Evolutionary conservation across 495 filamentous ascomycete species (phyloP), one percentile per base, ranked within the genome.

Genomic region (Elasticomyces elasticus): DNA sequence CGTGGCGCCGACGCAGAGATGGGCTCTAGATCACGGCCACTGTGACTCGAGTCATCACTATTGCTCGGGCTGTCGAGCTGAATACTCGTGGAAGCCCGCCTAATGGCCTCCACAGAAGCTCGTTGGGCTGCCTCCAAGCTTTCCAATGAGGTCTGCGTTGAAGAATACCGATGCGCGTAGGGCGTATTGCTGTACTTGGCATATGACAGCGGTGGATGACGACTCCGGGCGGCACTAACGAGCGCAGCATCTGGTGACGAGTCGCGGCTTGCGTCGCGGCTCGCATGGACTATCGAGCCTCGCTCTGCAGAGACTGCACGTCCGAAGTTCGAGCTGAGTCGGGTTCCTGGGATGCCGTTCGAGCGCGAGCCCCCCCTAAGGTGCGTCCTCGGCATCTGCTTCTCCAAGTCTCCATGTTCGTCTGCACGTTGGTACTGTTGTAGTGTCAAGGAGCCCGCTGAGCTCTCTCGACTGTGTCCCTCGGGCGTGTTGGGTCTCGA

Each of bases 401-500:
- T 51, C 45, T 55, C 51, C 40, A 55, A 4, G 35, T 50, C 56
- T 5, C 26, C 23, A 10, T 52, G 17, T 6, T 23, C 17, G 33
- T 19, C 27, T 9, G 23, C 23, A 10, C 44, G 47, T 23, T 31
- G 58, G 51, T 40, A 56, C 60, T 53, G 52, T 61, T 35, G 62
- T 53, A 24, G 63, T 62, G 11, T 51, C 52, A 45, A 43, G 1
- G 49, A 60, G 0, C 45, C 53, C 35, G 13, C 59, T 54, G 23
- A 66, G 53, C 31, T 62, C 22, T 53, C 54, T 20, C 64, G 64
- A 37, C 58, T 62, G 45, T 66, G 72, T 7, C 48, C 66, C 33
- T 64, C 62, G 31, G 80, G 80, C 9, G 83, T 85, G 30, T 76
- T 80, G 12, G 76, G 73, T 27, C 78, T 71, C 13, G 87, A 91